Percentiles rank a stretch among this genome's conserved stretches.
These are phyloP conservation scores for Neonectria neomacrospora DNA, from an alignment of 2,329 filamentous ascomycete genomes.

Conservation along the genomic window DNA sequence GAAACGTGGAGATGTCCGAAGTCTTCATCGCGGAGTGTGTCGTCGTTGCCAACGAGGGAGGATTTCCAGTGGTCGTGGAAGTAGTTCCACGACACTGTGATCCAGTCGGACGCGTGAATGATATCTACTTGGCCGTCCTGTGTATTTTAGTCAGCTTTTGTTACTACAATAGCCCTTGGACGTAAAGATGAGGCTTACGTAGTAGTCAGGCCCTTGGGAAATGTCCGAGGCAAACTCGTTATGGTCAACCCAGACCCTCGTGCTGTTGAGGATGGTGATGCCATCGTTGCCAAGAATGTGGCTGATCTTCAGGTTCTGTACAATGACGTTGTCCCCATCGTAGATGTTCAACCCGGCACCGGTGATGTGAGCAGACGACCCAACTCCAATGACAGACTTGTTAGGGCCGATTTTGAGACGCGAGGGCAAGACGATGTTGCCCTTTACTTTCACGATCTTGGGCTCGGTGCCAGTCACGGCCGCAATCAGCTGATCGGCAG, in stretches of 20 bases:
- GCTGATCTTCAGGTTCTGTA: slow-evolving; percentile 52
- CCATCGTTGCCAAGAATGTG: slow-evolving; percentile 54
- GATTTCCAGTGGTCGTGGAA: slow-evolving; percentile 62
- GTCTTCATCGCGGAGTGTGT: slow-evolving; percentile 53
- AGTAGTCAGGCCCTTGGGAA: slow-evolving; percentile 51
- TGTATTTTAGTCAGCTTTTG: background rate
- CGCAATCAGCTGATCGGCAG: slow-evolving; percentile 54
- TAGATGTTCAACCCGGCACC: slow-evolving; percentile 51
- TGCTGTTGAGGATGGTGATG: slow-evolving; percentile 57
- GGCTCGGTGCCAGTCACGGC: slow-evolving; percentile 53
- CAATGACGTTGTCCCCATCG: slow-evolving; percentile 52
- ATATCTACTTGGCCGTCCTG: slow-evolving; percentile 60
- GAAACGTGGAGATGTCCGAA: slow-evolving; percentile 58
- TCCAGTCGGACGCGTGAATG: slow-evolving; percentile 56
- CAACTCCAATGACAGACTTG: slow-evolving; percentile 55
- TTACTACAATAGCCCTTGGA: too few species aligned
- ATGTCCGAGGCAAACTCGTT: slow-evolving; percentile 59
- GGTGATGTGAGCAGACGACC: slow-evolving; percentile 49
- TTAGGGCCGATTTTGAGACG: slow-evolving; percentile 58
- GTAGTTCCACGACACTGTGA: slow-evolving; percentile 61
- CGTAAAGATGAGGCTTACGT: slow-evolving; percentile 33
- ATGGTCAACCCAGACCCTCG: slow-evolving; percentile 60
- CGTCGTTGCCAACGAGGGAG: slow-evolving; percentile 56
- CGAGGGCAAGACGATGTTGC: slow-evolving; percentile 46
- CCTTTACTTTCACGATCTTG: slow-evolving; percentile 55